phyloP scores from a whole-genome alignment of 805 yeast genomes.

The Lipomyces kockii region DNA sequence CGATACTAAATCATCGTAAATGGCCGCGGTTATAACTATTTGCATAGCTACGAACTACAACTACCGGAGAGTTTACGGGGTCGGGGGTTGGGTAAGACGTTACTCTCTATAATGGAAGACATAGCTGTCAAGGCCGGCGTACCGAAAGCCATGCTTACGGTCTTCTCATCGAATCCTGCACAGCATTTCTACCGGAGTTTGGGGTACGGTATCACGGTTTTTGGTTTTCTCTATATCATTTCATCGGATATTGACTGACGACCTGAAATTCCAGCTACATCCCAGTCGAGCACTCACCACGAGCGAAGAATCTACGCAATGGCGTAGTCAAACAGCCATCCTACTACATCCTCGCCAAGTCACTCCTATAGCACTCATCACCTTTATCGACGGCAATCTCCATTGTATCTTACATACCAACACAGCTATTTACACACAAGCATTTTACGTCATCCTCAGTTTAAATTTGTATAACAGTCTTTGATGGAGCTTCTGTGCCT shows the following conservation, averaged over 20 bases:
- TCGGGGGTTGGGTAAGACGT: slow-evolving; percentile 28
- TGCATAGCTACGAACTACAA: slow-evolving; percentile 36
- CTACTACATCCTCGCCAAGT: slow-evolving; percentile 34
- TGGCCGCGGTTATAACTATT: not conserved
- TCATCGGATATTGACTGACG: not conserved
- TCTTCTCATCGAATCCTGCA: slow-evolving; percentile 36
- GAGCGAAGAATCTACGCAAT: slow-evolving; percentile 21
- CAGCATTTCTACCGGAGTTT: slow-evolving; percentile 26
- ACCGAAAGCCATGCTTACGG: slow-evolving; percentile 37
- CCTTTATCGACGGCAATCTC: not conserved
- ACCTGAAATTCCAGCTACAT: slow-evolving; percentile 1
- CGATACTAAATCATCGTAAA: not conserved
- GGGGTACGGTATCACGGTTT: slow-evolving; percentile 16
- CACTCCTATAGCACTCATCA: not conserved
- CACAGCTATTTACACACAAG: too few species aligned
- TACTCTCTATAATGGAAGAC: slow-evolving; percentile 26
- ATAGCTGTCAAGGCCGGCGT: slow-evolving; percentile 16
- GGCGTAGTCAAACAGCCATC: slow-evolving; percentile 25
- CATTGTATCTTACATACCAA: not conserved
- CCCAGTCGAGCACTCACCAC: slow-evolving; percentile 26
- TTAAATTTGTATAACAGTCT: slow-evolving; percentile 55
- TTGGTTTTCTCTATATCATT: not conserved
- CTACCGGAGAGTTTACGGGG: slow-evolving; percentile 15
- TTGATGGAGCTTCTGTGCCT: slow-evolving; percentile 46
- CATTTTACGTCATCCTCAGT: not conserved